Evolutionary conservation across 331 rosid species (phyloP).

Genomic region (Malus hybrid): DNA sequence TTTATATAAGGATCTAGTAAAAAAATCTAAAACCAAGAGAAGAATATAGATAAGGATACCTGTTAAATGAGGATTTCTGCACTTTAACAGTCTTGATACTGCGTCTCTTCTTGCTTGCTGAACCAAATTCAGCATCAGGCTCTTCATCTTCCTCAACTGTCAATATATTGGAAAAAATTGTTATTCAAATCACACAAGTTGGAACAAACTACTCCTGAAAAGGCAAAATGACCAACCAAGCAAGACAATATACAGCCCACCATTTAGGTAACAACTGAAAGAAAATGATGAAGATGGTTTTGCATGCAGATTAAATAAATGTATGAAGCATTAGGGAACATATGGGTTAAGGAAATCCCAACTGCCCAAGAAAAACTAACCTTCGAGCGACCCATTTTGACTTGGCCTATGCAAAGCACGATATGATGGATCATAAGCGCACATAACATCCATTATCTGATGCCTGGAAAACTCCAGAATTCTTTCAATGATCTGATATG

Average conservation of each 20-base stretch:
- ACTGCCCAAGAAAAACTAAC: conserved; percentile 29
- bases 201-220: neutral
- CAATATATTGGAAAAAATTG: neutral
- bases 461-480: conserved; percentile 88
- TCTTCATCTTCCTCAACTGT: conserved; percentile 79
- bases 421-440: conserved; percentile 87
- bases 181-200: neutral
- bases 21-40: conserved; percentile 2
- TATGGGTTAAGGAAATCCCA: neutral
- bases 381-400: conserved; percentile 69
- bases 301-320: too few relatives aligned
- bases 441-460: conserved; percentile 93
- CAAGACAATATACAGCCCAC: too few relatives aligned
- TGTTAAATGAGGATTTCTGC: conserved; percentile 65
- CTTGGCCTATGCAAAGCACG: conserved; percentile 81
- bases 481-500: conserved; percentile 79
- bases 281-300: too few relatives aligned
- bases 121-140: conserved; percentile 62
- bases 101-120: conserved; percentile 85
- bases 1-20: conserved; percentile 1
- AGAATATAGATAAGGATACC: conserved; percentile 36
- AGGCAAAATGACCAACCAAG: neutral
- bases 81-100: conserved; percentile 50
- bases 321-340: too few relatives aligned
- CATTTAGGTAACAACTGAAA: neutral